These are phyloP conservation scores for Epithemia pelagica DNA, from an alignment of 108 stramenopile genomes.

Conservation along the genomic window DNA sequence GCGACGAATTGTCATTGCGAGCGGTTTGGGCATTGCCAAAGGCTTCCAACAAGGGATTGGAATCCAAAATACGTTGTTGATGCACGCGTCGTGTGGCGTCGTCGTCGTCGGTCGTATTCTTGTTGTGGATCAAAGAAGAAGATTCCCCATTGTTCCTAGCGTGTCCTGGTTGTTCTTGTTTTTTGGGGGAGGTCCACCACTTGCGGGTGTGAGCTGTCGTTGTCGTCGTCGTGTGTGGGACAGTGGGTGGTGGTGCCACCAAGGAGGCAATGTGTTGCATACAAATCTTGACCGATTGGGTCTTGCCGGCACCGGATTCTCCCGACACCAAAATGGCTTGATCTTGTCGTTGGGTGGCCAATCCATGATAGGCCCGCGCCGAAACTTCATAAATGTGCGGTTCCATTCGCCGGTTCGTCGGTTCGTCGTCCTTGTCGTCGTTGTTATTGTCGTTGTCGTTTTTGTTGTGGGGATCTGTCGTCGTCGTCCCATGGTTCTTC, in stretches of 20 bases:
- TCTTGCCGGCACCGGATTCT: slow-evolving; percentile 92
- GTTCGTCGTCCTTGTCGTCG: not conserved
- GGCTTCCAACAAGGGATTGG: slow-evolving; percentile 84
- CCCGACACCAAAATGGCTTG: slow-evolving; percentile 88
- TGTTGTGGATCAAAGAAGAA: no score
- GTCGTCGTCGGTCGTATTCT: slow-evolving; percentile 42
- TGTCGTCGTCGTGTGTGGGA: no score
- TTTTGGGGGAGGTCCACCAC: no score
- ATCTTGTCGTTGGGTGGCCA: slow-evolving; percentile 53
- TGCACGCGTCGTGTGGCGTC: slow-evolving; percentile 33
- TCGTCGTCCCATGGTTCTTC: slow-evolving; percentile 27
- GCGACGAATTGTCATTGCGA: slow-evolving; percentile 80
- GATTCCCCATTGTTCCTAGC: no score
- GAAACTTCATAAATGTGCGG: slow-evolving; percentile 83
- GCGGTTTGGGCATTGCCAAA: slow-evolving; percentile 90
- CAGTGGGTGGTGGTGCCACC: slow-evolving; percentile 21
- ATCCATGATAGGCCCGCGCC: slow-evolving; percentile 61
- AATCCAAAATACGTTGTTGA: slow-evolving; percentile 76
- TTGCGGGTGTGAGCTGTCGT: no score
- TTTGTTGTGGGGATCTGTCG: slow-evolving; percentile 12
- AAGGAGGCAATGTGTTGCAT: slow-evolving; percentile 85
- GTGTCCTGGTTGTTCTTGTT: no score
- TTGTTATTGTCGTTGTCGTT: slow-evolving; percentile 22
- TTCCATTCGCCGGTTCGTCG: slow-evolving; percentile 11
- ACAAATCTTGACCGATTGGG: slow-evolving; percentile 88